phyloP scores from a whole-genome alignment of 345 rosid genomes.

The Eucalyptus urophylla region DNA sequence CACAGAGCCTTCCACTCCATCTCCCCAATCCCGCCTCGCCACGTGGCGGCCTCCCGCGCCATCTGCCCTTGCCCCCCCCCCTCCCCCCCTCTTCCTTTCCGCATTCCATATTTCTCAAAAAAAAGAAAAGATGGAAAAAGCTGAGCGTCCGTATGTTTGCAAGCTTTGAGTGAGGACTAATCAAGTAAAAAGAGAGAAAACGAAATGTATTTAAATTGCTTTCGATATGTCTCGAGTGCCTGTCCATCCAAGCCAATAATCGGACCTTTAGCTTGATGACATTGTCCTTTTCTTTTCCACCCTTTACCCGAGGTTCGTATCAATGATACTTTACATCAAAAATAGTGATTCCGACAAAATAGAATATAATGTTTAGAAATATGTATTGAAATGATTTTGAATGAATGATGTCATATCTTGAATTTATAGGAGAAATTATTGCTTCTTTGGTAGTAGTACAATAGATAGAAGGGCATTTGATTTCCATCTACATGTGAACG shows the following conservation, averaged over 20 bases:
- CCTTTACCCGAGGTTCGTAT: too few species aligned
- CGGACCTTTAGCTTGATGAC: too few species aligned
- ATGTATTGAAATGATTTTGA: fast-evolving
- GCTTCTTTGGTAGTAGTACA: fast-evolving
- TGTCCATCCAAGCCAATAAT: not conserved
- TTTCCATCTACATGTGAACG: not conserved
- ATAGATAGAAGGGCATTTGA: too few species aligned
- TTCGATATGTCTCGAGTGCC: not conserved
- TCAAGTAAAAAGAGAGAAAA: too few species aligned
- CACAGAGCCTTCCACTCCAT: not conserved
- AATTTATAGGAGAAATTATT: not conserved
- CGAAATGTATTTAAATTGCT: too few species aligned
- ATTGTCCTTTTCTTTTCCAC: not conserved
- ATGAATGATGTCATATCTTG: too few species aligned
- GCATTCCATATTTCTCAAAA: not conserved
- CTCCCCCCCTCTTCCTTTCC: too few species aligned
- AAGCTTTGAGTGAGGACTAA: not conserved
- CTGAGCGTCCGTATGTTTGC: not conserved
- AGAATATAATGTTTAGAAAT: fast-evolving
- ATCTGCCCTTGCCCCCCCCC: too few species aligned
- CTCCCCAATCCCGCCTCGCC: not conserved
- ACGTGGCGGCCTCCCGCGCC: not conserved
- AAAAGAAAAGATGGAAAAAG: not conserved
- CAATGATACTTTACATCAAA: fast-evolving
- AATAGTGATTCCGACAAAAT: not conserved